Base-by-base conservation (phyloP, 164 flowering plant species). In the Liriodendron chinense region DNA sequence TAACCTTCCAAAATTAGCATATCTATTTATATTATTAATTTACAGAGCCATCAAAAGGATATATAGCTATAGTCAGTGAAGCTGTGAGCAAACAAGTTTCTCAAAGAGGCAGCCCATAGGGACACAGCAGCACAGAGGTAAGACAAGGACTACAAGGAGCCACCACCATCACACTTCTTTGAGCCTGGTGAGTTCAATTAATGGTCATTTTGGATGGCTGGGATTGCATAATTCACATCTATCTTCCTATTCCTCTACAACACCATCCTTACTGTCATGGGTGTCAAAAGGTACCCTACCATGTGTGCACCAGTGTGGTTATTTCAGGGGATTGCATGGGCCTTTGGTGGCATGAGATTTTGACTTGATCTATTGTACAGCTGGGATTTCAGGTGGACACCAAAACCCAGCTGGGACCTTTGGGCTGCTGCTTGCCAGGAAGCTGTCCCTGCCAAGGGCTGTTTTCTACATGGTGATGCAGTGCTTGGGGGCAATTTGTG, bases 381-480 rank as follows among this genome's bases (percentile, higher is more conserved):
- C 91, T 71, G 91, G 89, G 21, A 85, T 86, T 77, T 88, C 89
- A 79, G 91, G 91, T 73, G 91, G 89, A 16, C 91, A 88, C 75
- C 85, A 86, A 10, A 88, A 88, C 83, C 91, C 91, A 57, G 89
- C 89, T 13, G 88, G 86, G 76, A 88, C 91, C 22, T 88, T 86
- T 72, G 91, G 91, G 20, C 80, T 88, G 28, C 79, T 88, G 23
- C 71, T 88, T 61, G 89, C 87, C 22, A 86, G 91, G 85, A 88
- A 86, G 84, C 81, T 88, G 12, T 88, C 91, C 26, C 79, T 88
- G n/a, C 79, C 87, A n/a, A 81, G 91, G 76, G 87, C 89, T 1
- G 14, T 88, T 84, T n/a, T 78, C 83, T 88, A 88, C 85, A 85
- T 88, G 67, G 72, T 84, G 20, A 88, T 88, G 87, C 80, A n/a